A percentile compares a stretch with the other conserved stretches of the same genome.
phyloP scores from a whole-genome alignment of 495 filamentous ascomycete genomes.

The Evansstolkia leycettana region DNA sequence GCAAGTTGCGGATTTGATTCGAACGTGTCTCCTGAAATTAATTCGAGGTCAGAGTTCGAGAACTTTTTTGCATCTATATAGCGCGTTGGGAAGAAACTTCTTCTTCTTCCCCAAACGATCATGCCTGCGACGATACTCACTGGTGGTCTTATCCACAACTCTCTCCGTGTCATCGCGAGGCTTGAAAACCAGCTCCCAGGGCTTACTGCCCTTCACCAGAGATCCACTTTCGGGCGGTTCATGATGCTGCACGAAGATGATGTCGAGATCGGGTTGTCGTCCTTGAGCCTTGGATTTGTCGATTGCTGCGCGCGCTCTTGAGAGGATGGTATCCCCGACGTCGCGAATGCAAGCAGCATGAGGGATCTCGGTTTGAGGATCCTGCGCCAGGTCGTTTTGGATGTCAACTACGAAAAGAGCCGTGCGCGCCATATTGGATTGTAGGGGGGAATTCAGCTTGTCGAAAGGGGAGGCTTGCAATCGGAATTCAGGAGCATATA shows the following conservation, averaged over 20 bases:
- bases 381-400: constrained; percentile 14
- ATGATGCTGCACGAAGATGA: constrained; percentile 21
- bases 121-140: no score
- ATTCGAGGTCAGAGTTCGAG: neutral
- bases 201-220: constrained; percentile 9
- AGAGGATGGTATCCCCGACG: no score
- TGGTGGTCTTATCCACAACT: constrained; percentile 12
- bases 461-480: no score
- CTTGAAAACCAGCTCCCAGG: constrained; percentile 21
- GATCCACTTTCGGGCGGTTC: constrained; percentile 10
- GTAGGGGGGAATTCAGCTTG: no score
- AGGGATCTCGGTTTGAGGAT: constrained; percentile 11
- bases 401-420: constrained; percentile 24
- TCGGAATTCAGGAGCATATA: no score
- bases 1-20: constrained; percentile 18
- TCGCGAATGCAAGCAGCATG: constrained; percentile 11
- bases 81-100: no score
- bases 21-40: constrained; percentile 15
- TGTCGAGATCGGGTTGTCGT: no score
- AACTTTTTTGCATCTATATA: constrained; percentile 1
- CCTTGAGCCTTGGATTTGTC: no score
- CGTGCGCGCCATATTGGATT: no score
- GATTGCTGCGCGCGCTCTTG: no score
- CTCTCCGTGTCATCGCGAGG: constrained; percentile 7
- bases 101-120: no score